phyloP scores from a whole-genome alignment of 208 protist genomes.

The Herpetomonas samuelpessoai region DNA sequence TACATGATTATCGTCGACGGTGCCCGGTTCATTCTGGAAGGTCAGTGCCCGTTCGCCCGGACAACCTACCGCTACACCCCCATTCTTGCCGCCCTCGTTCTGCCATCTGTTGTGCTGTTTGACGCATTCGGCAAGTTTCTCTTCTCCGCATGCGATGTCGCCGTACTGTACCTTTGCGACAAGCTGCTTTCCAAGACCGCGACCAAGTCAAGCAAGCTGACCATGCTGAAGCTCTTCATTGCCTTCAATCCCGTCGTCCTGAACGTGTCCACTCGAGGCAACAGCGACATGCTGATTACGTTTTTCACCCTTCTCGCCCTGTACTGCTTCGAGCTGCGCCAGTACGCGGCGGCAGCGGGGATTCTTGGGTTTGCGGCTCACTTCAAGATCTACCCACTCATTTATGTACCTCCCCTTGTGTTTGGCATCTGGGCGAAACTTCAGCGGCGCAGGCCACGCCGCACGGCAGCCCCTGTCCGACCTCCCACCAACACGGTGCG shows the following conservation, averaged over 20 bases:
- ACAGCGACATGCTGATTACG: conserved; percentile 92
- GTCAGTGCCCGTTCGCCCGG: conserved; percentile 87
- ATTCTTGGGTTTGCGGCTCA: conserved; percentile 85
- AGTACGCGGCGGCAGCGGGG: conserved; percentile 48
- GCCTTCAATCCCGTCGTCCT: conserved; percentile 92
- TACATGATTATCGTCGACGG: conserved; percentile 96
- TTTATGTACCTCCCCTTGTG: conserved; percentile 83
- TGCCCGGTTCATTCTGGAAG: conserved; percentile 73
- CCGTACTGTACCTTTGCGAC: conserved; percentile 69
- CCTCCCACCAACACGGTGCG: neutral
- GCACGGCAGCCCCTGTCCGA: conserved; percentile 9
- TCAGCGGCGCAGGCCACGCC: neutral
- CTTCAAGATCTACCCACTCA: conserved; percentile 93
- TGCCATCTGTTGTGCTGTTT: conserved; percentile 70
- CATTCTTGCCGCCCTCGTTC: conserved; percentile 77
- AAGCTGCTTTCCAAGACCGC: conserved; percentile 55
- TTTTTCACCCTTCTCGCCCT: conserved; percentile 84
- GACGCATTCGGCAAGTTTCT: conserved; percentile 83
- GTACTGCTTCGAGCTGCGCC: conserved; percentile 45
- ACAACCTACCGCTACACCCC: conserved; percentile 96
- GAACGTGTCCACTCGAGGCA: conserved; percentile 93
- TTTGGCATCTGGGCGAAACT: conserved; percentile 56
- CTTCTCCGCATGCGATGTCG: conserved; percentile 81
- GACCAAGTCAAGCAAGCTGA: conserved; percentile 54
- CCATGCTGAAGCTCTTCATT: conserved; percentile 75